These are phyloP conservation scores for Ligustrum vulgare DNA, from an alignment of 257 asterid genomes.

Conservation along the genomic window DNA sequence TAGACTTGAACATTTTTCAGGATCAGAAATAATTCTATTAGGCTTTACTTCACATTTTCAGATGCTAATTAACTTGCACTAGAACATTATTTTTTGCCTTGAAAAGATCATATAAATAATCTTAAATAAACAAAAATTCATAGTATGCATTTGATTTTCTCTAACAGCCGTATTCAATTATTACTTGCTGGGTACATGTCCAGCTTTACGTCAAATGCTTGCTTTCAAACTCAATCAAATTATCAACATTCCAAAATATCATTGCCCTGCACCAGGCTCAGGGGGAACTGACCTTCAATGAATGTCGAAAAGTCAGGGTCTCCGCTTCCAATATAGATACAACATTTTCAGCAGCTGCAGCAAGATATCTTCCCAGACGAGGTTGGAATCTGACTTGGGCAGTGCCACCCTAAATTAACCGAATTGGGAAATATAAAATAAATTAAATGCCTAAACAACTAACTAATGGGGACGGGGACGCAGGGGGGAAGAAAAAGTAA, in stretches of 20 bases:
- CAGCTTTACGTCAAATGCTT: neutral
- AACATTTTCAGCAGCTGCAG: conserved; percentile 92
- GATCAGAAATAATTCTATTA: neutral
- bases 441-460: neutral
- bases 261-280: neutral
- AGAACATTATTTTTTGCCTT: neutral
- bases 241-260: neutral
- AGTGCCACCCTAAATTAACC: conserved; percentile 70
- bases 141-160: neutral
- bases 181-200: neutral
- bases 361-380: conserved; percentile 81
- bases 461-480: neutral
- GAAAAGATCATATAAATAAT: neutral
- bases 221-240: neutral
- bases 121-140: neutral
- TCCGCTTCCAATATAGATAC: conserved; percentile 85
- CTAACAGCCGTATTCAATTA: neutral
- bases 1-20: neutral
- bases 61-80: neutral
- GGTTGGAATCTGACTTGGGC: conserved; percentile 96
- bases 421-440: conserved; percentile 7
- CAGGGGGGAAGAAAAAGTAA: neutral
- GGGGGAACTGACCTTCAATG: conserved; percentile 57
- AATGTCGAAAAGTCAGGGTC: conserved; percentile 73
- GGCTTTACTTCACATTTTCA: neutral